Conservation (phyloP, 2,329 filamentous ascomycete species). For the Talaromyces atroroseus region DNA sequence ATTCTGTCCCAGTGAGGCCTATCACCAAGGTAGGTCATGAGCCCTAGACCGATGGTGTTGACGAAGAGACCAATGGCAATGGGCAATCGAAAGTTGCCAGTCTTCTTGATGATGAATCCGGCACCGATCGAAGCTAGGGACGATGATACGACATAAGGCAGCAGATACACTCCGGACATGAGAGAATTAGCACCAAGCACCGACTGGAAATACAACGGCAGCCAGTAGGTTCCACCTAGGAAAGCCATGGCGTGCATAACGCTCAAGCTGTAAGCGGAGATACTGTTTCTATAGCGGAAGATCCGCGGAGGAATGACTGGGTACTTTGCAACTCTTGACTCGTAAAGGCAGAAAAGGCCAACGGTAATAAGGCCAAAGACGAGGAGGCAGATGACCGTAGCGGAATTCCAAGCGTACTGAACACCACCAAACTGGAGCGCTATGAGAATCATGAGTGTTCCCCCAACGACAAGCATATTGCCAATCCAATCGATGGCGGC, state of each 20-base stretch:
- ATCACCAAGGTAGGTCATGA: neutral
- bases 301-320: slow-evolving; percentile 29
- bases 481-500: slow-evolving; percentile 50
- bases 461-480: slow-evolving; percentile 41
- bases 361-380: slow-evolving; percentile 42
- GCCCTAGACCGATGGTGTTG: neutral
- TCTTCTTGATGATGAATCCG: neutral
- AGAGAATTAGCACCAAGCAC: slow-evolving; percentile 42
- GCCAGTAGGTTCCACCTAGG: slow-evolving; percentile 71
- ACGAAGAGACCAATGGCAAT: neutral
- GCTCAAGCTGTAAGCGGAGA: too few species aligned
- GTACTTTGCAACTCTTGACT: slow-evolving; percentile 29
- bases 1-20: neutral
- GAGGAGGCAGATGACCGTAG: slow-evolving; percentile 51
- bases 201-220: slow-evolving; percentile 79
- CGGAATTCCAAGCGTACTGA: slow-evolving; percentile 52
- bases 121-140: neutral
- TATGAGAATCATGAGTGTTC: slow-evolving; percentile 44
- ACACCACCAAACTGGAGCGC: slow-evolving; percentile 57
- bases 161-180: neutral
- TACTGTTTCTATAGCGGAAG: slow-evolving; percentile 61
- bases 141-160: neutral
- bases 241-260: slow-evolving; percentile 75
- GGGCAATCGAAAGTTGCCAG: neutral
- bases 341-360: slow-evolving; percentile 25